Evolutionary conservation across 106 monocot genomes (phyloP).

Genomic region (Dioscorea dumetorum): DNA sequence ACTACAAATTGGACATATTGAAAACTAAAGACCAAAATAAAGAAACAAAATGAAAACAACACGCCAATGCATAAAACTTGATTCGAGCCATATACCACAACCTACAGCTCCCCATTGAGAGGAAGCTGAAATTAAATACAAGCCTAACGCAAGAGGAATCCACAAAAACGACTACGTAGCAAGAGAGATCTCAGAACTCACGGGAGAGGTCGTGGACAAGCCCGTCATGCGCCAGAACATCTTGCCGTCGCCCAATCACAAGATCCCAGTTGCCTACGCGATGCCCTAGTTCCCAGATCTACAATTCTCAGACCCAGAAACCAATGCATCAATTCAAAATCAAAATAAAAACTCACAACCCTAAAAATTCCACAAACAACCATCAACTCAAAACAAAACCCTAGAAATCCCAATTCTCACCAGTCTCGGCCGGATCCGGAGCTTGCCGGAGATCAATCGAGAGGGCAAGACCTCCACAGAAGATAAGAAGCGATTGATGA

Average conservation of each 20-base stretch:
- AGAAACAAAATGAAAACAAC: neutral
- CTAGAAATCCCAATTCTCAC: conserved; percentile 1
- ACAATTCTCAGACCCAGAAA: conserved; percentile 10
- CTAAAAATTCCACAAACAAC: neutral
- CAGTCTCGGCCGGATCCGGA: neutral
- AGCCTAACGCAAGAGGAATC: neutral
- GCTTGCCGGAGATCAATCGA: neutral
- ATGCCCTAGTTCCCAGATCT: conserved; percentile 41
- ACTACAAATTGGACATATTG: no score
- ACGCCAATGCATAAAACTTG: no score
- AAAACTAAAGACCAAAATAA: neutral
- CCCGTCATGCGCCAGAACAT: conserved; percentile 97
- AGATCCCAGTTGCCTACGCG: conserved; percentile 11
- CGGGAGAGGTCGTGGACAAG: conserved; percentile 65
- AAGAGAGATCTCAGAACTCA: conserved; percentile 21
- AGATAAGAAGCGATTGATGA: conserved; percentile 1
- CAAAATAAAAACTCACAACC: no score
- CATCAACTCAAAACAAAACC: neutral
- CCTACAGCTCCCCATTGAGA: neutral
- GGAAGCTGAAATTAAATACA: neutral
- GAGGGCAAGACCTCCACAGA: neutral
- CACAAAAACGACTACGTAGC: neutral
- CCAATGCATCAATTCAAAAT: neutral
- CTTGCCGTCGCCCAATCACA: conserved; percentile 14
- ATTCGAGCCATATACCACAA: neutral